phyloP scores from a whole-genome alignment of 805 yeast species.

The Naumovozyma castellii region DNA sequence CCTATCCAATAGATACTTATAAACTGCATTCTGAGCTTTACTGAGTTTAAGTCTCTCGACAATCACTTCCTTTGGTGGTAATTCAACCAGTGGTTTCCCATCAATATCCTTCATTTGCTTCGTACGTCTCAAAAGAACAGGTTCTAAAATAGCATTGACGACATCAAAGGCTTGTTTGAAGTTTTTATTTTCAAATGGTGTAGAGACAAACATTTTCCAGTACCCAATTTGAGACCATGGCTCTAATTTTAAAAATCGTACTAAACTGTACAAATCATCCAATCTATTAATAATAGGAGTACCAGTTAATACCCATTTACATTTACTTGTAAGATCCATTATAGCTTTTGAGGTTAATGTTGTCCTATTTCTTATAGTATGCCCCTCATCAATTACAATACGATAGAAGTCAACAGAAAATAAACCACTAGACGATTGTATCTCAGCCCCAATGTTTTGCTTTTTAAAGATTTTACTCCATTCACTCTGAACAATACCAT shows the following conservation, averaged over 20 bases:
- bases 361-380: slow-evolving; percentile 68
- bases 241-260: slow-evolving; percentile 65
- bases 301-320: slow-evolving; percentile 85
- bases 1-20: slow-evolving; percentile 55
- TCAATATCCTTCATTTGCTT: slow-evolving; percentile 68
- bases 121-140: slow-evolving; percentile 74
- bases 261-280: slow-evolving; percentile 75
- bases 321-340: slow-evolving; percentile 48
- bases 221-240: slow-evolving; percentile 83
- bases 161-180: slow-evolving; percentile 67
- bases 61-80: slow-evolving; percentile 67
- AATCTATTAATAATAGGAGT: slow-evolving; percentile 85
- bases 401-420: slow-evolving; percentile 68
- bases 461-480: slow-evolving; percentile 39
- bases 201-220: slow-evolving; percentile 80
- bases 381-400: slow-evolving; percentile 82
- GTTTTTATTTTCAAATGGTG: slow-evolving; percentile 70
- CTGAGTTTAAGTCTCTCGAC: slow-evolving; percentile 61
- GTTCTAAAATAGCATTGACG: slow-evolving; percentile 78
- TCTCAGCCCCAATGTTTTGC: slow-evolving; percentile 9
- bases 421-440: slow-evolving; percentile 39
- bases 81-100: slow-evolving; percentile 63
- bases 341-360: slow-evolving; percentile 76
- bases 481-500: slow-evolving; percentile 78
- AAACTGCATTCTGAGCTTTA: slow-evolving; percentile 54